Base-by-base conservation (phyloP, 2,329 filamentous ascomycete genomes). In the Trichoderma aggressivum region DNA sequence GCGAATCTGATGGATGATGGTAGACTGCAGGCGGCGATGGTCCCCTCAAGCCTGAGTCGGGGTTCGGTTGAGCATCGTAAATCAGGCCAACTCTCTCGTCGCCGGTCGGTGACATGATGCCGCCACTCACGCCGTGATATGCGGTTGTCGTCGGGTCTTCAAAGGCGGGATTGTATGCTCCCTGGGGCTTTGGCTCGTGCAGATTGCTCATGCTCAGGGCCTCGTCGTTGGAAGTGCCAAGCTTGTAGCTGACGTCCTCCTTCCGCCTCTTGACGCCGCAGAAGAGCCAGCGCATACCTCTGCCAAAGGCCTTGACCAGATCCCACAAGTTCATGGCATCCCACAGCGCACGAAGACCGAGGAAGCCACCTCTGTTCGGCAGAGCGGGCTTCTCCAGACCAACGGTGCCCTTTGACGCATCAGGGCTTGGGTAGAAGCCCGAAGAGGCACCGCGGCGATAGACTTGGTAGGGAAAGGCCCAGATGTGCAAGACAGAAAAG, bases 271-370 rank as follows among this genome's bases (percentile, higher is more conserved):
- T 91, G 68, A 88, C 86, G 55, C 93, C 93, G 18, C 93, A 88
- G 73, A 94, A 91, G 24, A 97, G 83, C 94, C 94, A 97, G 75
- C 91, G 88, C 75, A 93, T 87, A 26, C 92, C 91, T 64, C 94
- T 88, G 10, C 91, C 92, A 73, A 92, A 89, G 0, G 92, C 92
- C 81, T 94, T 97, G 77, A 93, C 82, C 55, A 97, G 87, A 79
- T 97, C 94, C 90, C 92, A 93, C 0, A 92, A 86, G 76, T 96
- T 96, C 78, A 94, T 86, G 1, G 92, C 90, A 76, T 95, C 91
- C 1, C 85, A 79, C 7, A 95, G 79, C 5, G 93, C 93, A 73
- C 85, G 85, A 62, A 90, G 73, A 4, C 92, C 92, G 53, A 90
- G 78, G 59, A 87, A 86, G 3, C 92, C 91, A 14, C 92, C 91